Base-by-base conservation (phyloP, 2,329 filamentous ascomycete genomes). In the Elsinoe batatas region DNA sequence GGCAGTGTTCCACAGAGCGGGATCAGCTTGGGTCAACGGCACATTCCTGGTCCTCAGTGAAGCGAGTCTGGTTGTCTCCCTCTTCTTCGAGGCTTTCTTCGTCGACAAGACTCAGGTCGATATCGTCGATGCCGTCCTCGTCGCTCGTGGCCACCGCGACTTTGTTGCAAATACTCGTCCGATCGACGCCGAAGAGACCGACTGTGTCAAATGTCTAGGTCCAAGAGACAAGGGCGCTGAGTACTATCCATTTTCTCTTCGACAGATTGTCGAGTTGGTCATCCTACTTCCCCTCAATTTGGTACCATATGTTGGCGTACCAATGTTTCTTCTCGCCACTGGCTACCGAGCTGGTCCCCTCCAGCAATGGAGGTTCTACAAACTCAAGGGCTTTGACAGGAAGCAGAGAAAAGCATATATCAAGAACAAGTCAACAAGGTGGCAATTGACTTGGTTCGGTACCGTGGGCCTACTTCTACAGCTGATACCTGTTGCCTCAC, bases 371-470 rank as follows among this genome's bases (percentile, higher is more conserved):
- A 78, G 93, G 57, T 96, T 93, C 76, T 96, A 91, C 67, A 81
- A 90, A 64, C 75, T 98, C 49, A 77, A 84, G 38, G 87, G 84
- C 0, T 76, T 94, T 61, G 79, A 79, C 38, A 89, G 84, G 68
- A 83, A 85, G 63, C 81, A 94, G 66, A 78, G 82, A 60, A 88
- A 88, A 64, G 74, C 74, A 26, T 88, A 87, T 63, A 80, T 91
- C 26, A 77, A 76, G 55, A 75, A 74, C 33, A 78, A 77, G 58
- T 75, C 75, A 42, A 79, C 85, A 54, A 76, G 81, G 59, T 87
- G 88, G 80, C 87, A 93, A 58, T 97, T 96, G 67, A 84, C 89
- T 12, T 95, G 88, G 88, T 96, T 97, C 65, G 93, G 93, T 13
- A 88, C 87, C 0, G 78, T 93, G 3, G 88, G 90, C 50, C 81